Base-by-base conservation (phyloP, 495 filamentous ascomycete genomes). In the Hypoxylon perforatum region DNA sequence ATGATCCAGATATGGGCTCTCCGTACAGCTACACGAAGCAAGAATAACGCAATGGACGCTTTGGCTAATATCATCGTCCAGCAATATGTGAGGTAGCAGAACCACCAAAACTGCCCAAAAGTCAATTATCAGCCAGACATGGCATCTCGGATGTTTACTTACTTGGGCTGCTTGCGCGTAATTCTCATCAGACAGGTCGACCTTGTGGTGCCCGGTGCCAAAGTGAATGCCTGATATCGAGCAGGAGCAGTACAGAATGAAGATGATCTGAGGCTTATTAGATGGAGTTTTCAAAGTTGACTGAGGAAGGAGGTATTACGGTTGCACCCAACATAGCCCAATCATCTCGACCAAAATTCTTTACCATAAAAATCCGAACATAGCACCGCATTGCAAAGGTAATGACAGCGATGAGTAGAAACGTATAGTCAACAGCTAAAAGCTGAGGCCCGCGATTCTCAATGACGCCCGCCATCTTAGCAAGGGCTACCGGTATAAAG, bases 31-130 rank as follows among this genome's bases (percentile, higher is more conserved):
- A 78, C 42, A 12, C 76, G 71, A 3, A 75, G 71, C 5, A 78
- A 65, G 53, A 76, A 77, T 22, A 69, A 58, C 18, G 65, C 71
- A 50, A 78, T 71, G 21, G 75, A 73, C 4, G 77, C 53, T 52
- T 77, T 78, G 33, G 61, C 56, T 6, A 35, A 25, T 10, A 75
- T 68, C 51, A 73, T 78, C 47, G 62, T 68, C 9, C 41, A 9
- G 3, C 48, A 38, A 56, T 73, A 74, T 12, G 38, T n/a, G 3
- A 65, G 47, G 18, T 74, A 67, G 57, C 73, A 73, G 15, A 57
- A 28, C 55, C 59, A 75, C 71, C 68, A 74, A 15, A 36, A 63
- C 67, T 69, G 36, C 30, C 30, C 53, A 18, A 11, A 45, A 28
- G 42, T 33, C 30, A 33, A 41, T 15, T 17, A 41, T 59, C 42